Conservation (phyloP, 257 asterid species). For the Jacaranda copaia region DNA sequence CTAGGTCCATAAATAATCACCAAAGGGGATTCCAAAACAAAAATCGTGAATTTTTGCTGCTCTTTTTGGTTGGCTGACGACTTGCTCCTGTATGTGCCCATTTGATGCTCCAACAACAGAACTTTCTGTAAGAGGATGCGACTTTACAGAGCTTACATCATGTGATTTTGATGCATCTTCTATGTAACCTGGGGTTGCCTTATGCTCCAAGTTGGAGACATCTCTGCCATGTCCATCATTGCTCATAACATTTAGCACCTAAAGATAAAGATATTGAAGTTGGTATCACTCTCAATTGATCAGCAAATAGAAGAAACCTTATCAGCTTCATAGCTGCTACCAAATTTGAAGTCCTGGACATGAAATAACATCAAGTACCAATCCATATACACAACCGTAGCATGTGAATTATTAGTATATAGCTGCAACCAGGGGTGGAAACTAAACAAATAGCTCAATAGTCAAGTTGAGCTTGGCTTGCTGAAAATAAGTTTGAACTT, state of each 20-base stretch:
- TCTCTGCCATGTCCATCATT: constrained; percentile 53
- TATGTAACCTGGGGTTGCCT: constrained; percentile 46
- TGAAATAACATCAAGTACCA: neutral
- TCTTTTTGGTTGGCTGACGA: constrained; percentile 49
- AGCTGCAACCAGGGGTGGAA: neutral
- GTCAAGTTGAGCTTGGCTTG: neutral
- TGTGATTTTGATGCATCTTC: constrained; percentile 54
- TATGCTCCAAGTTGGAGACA: constrained; percentile 49
- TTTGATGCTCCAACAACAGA: constrained; percentile 45
- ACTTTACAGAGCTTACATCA: constrained; percentile 54
- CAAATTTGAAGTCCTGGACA: constrained; percentile 1
- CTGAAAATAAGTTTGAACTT: neutral
- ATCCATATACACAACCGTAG: neutral
- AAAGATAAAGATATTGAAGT: constrained; percentile 34
- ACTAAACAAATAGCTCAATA: neutral
- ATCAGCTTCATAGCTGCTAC: constrained; percentile 6
- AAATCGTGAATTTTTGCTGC: constrained; percentile 93
- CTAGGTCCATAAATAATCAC: constrained; percentile 48
- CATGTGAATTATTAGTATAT: neutral
- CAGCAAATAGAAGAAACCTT: neutral
- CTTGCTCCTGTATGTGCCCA: constrained; percentile 50
- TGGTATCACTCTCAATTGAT: constrained; percentile 20
- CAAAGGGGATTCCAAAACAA: constrained; percentile 95
- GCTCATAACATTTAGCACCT: constrained; percentile 57
- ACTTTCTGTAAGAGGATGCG: constrained; percentile 45